Evolutionary conservation across 495 filamentous ascomycete species (phyloP), one percentile per base, ranked within the genome.

Genomic region (Cercophora sp.): DNA sequence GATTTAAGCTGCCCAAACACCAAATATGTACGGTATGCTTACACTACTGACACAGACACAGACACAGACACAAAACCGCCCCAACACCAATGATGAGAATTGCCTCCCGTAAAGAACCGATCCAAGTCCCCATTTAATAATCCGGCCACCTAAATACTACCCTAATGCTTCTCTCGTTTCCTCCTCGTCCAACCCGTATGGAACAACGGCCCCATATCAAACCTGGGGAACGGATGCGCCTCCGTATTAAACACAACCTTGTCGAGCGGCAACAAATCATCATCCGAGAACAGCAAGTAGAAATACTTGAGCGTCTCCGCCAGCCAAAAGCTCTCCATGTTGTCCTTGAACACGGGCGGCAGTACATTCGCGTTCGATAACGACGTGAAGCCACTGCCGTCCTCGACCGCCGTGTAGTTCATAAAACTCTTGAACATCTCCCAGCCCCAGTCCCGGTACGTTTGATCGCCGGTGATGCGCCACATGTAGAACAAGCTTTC

Each of bases 281-380:
- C 76, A 6, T 86, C 84, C 19, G 88, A 92, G 70, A 99, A 98
- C 41, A 97, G 77, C 23, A 98, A 79, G 66, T 96, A 98, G 61
- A 98, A 86, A 59, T 97, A 98, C 72, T 99, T 99, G 32, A 99
- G 76, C 29, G 94, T 99, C 72, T 99, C 94, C 34, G 93, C 91
- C 71, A 97, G 84, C 93, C 89, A 95, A 66, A 92, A 95, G 59
- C 89, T 91, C 70, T 95, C 89, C 89, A 93, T 93, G 54, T 93
- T 93, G 69, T 95, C 88, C 19, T 80, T 75, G 48, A 70, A 70
- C 15, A 60, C 56, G 0, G 87, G 78, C 3, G 89, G 89, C 22
- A 89, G 66, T 6, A 69, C 70, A 51, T 87, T 82, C 5, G 88
- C 91, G 63, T 91, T 85, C 11, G 77, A 78, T 34, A 99, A 74